Evolutionary conservation across 345 rosid species (phyloP), one percentile per base, ranked within the genome.

Genomic region (Arabis hirsuta): DNA sequence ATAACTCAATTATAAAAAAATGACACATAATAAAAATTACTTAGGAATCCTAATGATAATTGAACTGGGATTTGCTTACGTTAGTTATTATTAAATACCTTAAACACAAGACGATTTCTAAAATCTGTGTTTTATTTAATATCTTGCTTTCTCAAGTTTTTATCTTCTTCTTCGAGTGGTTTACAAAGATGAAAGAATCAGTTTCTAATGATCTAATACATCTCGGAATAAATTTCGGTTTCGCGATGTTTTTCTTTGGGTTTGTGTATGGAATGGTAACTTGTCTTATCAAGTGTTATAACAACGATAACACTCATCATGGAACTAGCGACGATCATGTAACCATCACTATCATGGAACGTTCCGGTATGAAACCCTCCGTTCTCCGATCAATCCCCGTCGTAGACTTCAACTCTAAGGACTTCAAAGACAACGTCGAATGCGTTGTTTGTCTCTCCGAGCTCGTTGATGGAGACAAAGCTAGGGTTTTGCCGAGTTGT

Each of bases 391-490:
- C 89, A 12, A 80, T 90, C 22, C 96, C 91, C 0, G 64, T 85
- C 16, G 67, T 90, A 20, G 73, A 76, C 0, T 84, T 83, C 73
- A 67, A 69, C 2, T 52, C 78, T n/a, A 57, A 74, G 2, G 83
- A 83, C 34, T 79, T 81, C 67, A 81, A 80, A 63, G 88, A 87
- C 3, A 73, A 81, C 7, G 70, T 83, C 2, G 87, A 84, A 66
- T 90, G 99, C 45, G 93, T 94, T 0, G 85, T 95, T 68, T 90
- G 99, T 64, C 74, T 95, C 56, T 88, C 81, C 8, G 96, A 95
- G 67, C 82, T 91, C 24, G 83, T 59, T 2, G 80, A 84, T 50
- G 90, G 90, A 10, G 97, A 91, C 58, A 88, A 72, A 74, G 86
- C 92, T 7, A 86, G 87, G 75, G 41, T 79, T 55, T 72, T 95